phyloP scores from a whole-genome alignment of 257 asterid species.

The Nemophila menziesii region DNA sequence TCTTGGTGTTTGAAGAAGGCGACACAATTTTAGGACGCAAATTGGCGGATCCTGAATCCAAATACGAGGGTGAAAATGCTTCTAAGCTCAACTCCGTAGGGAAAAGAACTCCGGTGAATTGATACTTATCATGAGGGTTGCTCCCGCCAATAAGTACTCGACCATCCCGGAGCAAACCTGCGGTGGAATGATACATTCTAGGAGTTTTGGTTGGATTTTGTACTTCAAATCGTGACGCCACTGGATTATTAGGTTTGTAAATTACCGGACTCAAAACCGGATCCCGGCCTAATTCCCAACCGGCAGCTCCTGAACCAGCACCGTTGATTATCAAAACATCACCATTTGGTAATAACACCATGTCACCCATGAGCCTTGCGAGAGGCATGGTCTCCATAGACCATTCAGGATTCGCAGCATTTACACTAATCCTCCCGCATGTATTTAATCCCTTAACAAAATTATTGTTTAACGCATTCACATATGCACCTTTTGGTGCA shows the following conservation, averaged over 20 bases:
- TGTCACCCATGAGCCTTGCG: constrained; percentile 21
- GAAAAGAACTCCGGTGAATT: neutral
- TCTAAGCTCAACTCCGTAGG: constrained; percentile 2
- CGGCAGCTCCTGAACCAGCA: constrained; percentile 5
- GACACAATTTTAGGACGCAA: neutral
- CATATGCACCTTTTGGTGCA: constrained; percentile 19
- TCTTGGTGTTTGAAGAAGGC: neutral
- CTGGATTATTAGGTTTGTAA: neutral
- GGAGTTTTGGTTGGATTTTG: neutral
- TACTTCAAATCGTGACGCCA: neutral
- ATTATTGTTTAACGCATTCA: constrained; percentile 5
- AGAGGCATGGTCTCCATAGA: constrained; percentile 17
- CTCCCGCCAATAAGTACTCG: constrained; percentile 2
- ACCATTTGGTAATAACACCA: constrained; percentile 19
- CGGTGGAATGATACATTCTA: constrained; percentile 3
- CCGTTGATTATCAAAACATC: constrained; percentile 19
- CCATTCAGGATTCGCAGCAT: constrained; percentile 15
- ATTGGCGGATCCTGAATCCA: neutral
- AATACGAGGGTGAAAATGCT: neutral
- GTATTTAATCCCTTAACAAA: constrained; percentile 11
- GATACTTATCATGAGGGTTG: neutral
- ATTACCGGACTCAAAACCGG: neutral
- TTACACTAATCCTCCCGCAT: constrained; percentile 15
- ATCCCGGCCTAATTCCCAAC: neutral
- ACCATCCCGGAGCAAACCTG: neutral